Conservation (phyloP, 2,329 filamentous ascomycete genomes). For the Triangularia verruculosa region DNA sequence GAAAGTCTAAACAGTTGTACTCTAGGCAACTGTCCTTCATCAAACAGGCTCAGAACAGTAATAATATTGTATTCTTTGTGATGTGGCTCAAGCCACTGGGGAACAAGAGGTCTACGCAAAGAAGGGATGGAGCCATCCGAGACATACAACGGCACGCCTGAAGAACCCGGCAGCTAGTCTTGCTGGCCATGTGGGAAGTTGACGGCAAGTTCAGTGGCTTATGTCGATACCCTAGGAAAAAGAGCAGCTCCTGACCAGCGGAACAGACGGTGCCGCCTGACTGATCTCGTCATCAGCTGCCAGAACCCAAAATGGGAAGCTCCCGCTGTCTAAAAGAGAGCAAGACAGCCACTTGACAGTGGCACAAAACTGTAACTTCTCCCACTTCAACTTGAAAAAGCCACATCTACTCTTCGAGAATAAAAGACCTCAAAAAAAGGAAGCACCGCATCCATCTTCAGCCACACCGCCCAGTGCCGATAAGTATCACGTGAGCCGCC, state of each 20-base stretch:
- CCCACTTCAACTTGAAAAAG: conserved; percentile 1
- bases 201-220: conserved; percentile 1
- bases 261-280: conserved; percentile 1
- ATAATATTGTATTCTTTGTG: not conserved
- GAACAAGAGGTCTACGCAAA: not conserved
- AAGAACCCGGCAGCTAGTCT: not conserved
- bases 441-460: not conserved
- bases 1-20: not conserved
- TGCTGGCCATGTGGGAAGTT: not conserved
- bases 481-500: conserved; percentile 20
- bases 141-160: not conserved
- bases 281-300: conserved; percentile 11
- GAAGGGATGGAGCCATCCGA: not conserved
- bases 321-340: not conserved
- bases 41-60: not conserved
- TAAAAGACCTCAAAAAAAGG: not conserved
- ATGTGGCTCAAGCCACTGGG: not conserved
- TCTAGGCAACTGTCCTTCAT: not conserved
- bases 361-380: not conserved
- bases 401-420: not conserved
- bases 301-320: not conserved
- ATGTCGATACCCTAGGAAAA: not conserved
- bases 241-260: conserved; percentile 2
- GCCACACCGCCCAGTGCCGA: conserved; percentile 7
- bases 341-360: not conserved